A percentile compares a stretch with the other conserved stretches of the same genome.
Conservation (phyloP, 352 stramenopile genomes). For the Pythium periplocum region DNA sequence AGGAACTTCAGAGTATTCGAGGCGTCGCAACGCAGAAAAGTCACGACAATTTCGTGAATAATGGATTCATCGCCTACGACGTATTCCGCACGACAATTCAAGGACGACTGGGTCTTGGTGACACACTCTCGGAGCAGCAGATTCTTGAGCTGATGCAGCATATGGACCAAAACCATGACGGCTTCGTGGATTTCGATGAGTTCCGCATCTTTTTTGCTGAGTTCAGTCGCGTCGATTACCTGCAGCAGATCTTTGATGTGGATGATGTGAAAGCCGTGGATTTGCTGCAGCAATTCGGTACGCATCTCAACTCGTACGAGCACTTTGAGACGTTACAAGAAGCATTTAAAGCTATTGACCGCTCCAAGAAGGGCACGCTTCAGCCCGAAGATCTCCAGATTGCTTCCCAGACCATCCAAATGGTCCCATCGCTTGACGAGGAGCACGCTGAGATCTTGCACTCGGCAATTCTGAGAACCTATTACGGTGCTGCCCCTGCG, state of each 20-base stretch:
- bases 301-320: slow-evolving; percentile 29
- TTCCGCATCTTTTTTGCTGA: slow-evolving; percentile 87
- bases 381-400: slow-evolving; percentile 42
- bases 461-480: slow-evolving; percentile 58
- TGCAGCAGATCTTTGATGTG: slow-evolving; percentile 74
- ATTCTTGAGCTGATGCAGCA: slow-evolving; percentile 93
- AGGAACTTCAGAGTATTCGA: slow-evolving; percentile 21
- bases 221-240: slow-evolving; percentile 62
- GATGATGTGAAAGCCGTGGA: slow-evolving; percentile 70
- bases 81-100: slow-evolving; percentile 74
- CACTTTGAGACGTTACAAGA: slow-evolving; percentile 48
- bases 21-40: slow-evolving; percentile 28
- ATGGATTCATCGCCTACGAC: slow-evolving; percentile 65
- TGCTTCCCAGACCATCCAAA: slow-evolving; percentile 40
- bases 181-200: slow-evolving; percentile 86
- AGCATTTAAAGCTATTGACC: slow-evolving; percentile 56
- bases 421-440: slow-evolving; percentile 43
- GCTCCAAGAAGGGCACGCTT: slow-evolving; percentile 29
- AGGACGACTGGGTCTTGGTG: slow-evolving; percentile 40
- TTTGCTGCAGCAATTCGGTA: slow-evolving; percentile 60
- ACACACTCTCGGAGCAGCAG: slow-evolving; percentile 82
- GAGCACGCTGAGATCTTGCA: slow-evolving; percentile 47
- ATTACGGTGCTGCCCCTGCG: slow-evolving; percentile 37
- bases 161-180: slow-evolving; percentile 88
- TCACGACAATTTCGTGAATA: slow-evolving; percentile 44